These are phyloP conservation scores for Flaveria sonorensis DNA, from an alignment of 129 eudicot genomes.

Conservation along the genomic window DNA sequence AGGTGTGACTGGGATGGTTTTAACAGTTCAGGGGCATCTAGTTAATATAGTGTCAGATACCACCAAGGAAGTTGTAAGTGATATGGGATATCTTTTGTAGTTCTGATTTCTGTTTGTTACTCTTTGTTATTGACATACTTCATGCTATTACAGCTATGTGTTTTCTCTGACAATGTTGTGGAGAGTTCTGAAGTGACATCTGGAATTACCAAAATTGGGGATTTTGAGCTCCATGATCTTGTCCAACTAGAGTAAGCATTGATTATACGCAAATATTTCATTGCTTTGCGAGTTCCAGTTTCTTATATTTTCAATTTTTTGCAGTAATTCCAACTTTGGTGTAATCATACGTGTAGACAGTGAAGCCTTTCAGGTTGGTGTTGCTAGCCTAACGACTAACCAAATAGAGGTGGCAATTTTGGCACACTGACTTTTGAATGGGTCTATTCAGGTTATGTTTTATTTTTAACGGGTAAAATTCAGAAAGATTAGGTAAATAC, in stretches of 20 bases:
- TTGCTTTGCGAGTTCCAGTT: constrained; percentile 20
- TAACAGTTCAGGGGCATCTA: constrained; percentile 83
- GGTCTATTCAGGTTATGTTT: neutral
- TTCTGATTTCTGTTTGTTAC: neutral
- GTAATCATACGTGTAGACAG: constrained; percentile 95
- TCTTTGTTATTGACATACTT: constrained; percentile 7
- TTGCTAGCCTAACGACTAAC: neutral
- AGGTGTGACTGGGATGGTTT: constrained; percentile 96
- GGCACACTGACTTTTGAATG: neutral
- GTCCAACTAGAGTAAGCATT: constrained; percentile 80
- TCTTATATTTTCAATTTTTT: constrained; percentile 10
- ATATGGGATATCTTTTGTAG: neutral
- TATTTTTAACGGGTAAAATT: neutral
- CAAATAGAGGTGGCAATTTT: constrained; percentile 17
- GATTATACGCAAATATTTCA: neutral
- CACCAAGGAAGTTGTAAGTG: constrained; percentile 87
- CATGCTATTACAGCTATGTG: constrained; percentile 59
- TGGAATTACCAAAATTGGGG: constrained; percentile 85
- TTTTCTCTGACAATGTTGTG: constrained; percentile 94
- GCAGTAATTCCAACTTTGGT: constrained; percentile 8
- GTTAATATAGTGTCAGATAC: constrained; percentile 88
- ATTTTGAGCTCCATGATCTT: constrained; percentile 95
- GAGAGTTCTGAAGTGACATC: constrained; percentile 99
- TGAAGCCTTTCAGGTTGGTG: constrained; percentile 92
- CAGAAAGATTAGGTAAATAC: neutral